A percentile compares a stretch with the other conserved stretches of the same genome.
phyloP scores from a whole-genome alignment of 805 yeast species.

The Candida nonsorbophila region DNA sequence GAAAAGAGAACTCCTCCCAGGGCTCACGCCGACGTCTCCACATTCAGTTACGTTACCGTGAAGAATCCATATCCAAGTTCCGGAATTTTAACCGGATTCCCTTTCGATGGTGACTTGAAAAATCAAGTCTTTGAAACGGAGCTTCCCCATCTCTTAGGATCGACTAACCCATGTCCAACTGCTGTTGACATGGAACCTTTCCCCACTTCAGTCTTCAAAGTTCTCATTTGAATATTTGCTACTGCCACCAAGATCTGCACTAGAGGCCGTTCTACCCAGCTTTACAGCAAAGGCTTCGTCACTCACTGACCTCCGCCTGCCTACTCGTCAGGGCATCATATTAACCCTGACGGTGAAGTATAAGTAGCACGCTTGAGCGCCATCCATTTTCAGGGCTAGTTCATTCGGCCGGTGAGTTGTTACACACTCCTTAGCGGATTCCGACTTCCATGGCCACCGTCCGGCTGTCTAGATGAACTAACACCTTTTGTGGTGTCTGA shows the following conservation, averaged over 20 bases:
- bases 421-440: slow-evolving; percentile 52
- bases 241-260: slow-evolving; percentile 40
- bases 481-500: slow-evolving; percentile 35
- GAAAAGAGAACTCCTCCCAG: slow-evolving; percentile 41
- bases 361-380: slow-evolving; percentile 33
- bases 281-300: slow-evolving; percentile 36
- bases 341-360: slow-evolving; percentile 35
- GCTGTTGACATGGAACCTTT: slow-evolving; percentile 39
- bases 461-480: slow-evolving; percentile 43
- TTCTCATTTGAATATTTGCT: slow-evolving; percentile 27
- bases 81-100: slow-evolving; percentile 41
- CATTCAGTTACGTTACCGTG: slow-evolving; percentile 39
- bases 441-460: slow-evolving; percentile 51
- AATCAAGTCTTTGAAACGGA: slow-evolving; percentile 32
- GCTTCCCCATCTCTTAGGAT: slow-evolving; percentile 38
- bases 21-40: slow-evolving; percentile 38
- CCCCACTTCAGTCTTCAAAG: slow-evolving; percentile 40
- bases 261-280: slow-evolving; percentile 34
- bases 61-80: slow-evolving; percentile 39
- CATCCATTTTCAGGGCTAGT: slow-evolving; percentile 40
- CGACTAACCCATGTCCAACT: slow-evolving; percentile 40
- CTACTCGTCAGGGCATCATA: slow-evolving; percentile 35
- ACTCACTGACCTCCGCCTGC: slow-evolving; percentile 39
- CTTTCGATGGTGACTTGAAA: slow-evolving; percentile 33
- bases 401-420: slow-evolving; percentile 50